These are phyloP conservation scores for Coemansia sp. DNA, from an alignment of 192 early-diverging fungal species.

Conservation along the genomic window DNA sequence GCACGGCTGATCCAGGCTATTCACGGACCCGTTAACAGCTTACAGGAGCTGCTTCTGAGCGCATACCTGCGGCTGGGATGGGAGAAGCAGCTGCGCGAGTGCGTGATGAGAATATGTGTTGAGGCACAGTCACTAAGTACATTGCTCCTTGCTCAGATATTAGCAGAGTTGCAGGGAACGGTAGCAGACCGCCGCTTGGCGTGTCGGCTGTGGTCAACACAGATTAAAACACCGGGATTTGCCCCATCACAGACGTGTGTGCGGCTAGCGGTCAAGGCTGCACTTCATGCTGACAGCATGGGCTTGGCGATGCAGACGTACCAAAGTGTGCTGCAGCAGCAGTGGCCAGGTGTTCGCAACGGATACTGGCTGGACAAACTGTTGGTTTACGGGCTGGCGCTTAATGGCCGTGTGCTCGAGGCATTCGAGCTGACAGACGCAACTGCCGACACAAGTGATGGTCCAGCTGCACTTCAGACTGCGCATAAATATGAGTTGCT, in stretches of 20 bases:
- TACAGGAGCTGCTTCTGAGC: slow-evolving; percentile 27
- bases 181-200: slow-evolving; percentile 31
- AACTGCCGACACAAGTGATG: slow-evolving; percentile 14
- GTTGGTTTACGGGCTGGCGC: slow-evolving; percentile 50
- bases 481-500: slow-evolving; percentile 45
- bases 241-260: slow-evolving; percentile 36
- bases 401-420: slow-evolving; percentile 25
- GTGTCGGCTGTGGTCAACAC: slow-evolving; percentile 34
- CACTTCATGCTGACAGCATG: slow-evolving; percentile 23
- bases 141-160: slow-evolving; percentile 11
- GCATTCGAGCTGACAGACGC: slow-evolving; percentile 40
- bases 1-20: slow-evolving; percentile 17
- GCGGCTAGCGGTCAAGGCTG: slow-evolving; percentile 36
- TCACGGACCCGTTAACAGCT: slow-evolving; percentile 12
- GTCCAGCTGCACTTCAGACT: slow-evolving; percentile 20
- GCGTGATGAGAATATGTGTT: slow-evolving; percentile 16
- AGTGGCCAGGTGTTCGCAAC: slow-evolving; percentile 19
- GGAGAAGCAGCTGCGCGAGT: slow-evolving; percentile 22
- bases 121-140: slow-evolving; percentile 15
- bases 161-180: slow-evolving; percentile 32
- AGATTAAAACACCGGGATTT: slow-evolving; percentile 16
- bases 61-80: slow-evolving; percentile 36
- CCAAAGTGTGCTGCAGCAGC: slow-evolving; percentile 20
- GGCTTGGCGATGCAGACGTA: slow-evolving; percentile 34
- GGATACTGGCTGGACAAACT: slow-evolving; percentile 48